A percentile compares a stretch with the other conserved stretches of the same genome.
Evolutionary conservation across 805 yeast species (phyloP).

Genomic region (Ogataea philodendri): DNA sequence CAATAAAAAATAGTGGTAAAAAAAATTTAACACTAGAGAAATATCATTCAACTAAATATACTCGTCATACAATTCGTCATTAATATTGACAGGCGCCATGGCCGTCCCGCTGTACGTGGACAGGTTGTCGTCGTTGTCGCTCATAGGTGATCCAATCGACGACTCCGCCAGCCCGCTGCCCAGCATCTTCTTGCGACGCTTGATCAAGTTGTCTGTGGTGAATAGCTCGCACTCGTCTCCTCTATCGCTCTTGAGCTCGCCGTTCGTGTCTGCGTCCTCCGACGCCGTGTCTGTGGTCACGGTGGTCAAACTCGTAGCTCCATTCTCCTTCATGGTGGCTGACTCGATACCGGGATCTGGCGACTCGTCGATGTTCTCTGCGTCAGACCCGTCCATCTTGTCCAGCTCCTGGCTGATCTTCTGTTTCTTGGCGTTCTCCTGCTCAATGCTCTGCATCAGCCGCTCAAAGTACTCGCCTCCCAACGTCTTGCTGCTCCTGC

Average conservation of each 20-base stretch:
- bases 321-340: slow-evolving; percentile 2
- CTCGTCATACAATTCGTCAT: slow-evolving; percentile 17
- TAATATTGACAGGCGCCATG: slow-evolving; percentile 22
- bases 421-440: slow-evolving; percentile 13
- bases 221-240: slow-evolving; percentile 5
- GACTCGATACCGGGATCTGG: slow-evolving; percentile 6
- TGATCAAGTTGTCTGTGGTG: slow-evolving; percentile 15
- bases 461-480: slow-evolving; percentile 49
- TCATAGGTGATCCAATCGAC: slow-evolving; percentile 31
- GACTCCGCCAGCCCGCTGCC: slow-evolving; percentile 20
- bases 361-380: slow-evolving; percentile 9
- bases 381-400: slow-evolving; percentile 1
- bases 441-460: slow-evolving; percentile 41
- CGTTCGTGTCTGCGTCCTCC: slow-evolving; percentile 10
- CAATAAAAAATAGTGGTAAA: neutral
- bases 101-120: slow-evolving; percentile 33
- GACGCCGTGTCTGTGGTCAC: slow-evolving; percentile 12
- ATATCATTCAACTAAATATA: slow-evolving; percentile 8
- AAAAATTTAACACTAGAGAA: slow-evolving; percentile 5
- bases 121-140: slow-evolving; percentile 32
- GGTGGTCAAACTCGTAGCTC: slow-evolving; percentile 5
- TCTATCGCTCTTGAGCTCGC: slow-evolving; percentile 7
- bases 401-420: neutral
- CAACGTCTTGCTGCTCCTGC: slow-evolving; percentile 39
- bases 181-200: slow-evolving; percentile 26